Base-by-base conservation (phyloP, 2,329 filamentous ascomycete genomes). In the Aspergillus sp. region DNA sequence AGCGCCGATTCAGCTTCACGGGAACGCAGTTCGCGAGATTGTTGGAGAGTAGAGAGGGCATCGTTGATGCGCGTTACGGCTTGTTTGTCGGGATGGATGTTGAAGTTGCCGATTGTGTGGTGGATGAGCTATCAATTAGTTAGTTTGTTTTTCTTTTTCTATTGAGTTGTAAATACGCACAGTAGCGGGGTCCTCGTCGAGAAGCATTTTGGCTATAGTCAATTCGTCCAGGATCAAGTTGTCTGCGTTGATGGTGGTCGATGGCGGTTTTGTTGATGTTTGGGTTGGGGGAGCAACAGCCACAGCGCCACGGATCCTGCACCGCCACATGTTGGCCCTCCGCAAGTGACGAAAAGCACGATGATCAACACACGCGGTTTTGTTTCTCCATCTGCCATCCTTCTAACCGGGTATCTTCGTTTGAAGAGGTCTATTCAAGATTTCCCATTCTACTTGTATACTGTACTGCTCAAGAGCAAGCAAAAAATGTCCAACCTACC, bases 41-140 rank as follows among this genome's bases (percentile, higher is more conserved):
- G 83, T 59, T 88, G 81, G n/a, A 98, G 83, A 0, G 87, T 87
- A 7, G 83, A 80, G 45, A 96, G 80, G 1, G 88, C 91, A 66
- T 90, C 88, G 67, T 83, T 82, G 65, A 97, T 86, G 64, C 93
- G 89, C 17, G 84, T 77, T 17, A 97, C 81, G 52, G 88, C 87
- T 56, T 83, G 76, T 64, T 90, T 93, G 77, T 98, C 93, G 9
- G 88, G 88, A 17, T 81, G 77, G 62, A 91, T 95, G 74, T 95
- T 93, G 82, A 98, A 98, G 77, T 96, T 95, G 60, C 84, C 80
- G 62, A 94, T 86, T 38, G 90, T 95, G 73, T 94, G 86, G 65
- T 85, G 80, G 73, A 98, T 95, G 64, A 96, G 85, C 87, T 93
- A 69, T 9, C 5, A 37, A 39, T 35, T 15, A 5, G 49, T 53